Base-by-base conservation (phyloP, 2,329 filamentous ascomycete genomes). In the Colletotrichum siamense region DNA sequence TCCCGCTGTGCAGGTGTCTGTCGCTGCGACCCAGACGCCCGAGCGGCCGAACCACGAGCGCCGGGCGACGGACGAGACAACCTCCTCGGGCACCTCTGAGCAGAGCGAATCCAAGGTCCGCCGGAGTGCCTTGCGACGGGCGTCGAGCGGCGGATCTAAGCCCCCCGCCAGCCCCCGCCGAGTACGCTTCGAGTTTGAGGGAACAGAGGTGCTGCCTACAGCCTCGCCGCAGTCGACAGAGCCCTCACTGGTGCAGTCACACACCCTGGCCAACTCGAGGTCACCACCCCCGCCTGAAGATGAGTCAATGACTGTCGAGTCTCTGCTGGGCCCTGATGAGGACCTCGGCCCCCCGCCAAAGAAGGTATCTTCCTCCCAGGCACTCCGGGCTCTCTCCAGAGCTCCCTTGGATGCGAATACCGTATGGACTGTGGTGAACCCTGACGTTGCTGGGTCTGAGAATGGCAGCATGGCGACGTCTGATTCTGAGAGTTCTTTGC, bases 131-230 rank as follows among this genome's bases (percentile, higher is more conserved):
- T 82, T 93, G 73, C 89, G 92, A 73, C 87, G 91, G 65, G 88
- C 89, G 2, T 91, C 89, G 8, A 91, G 88, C 79, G 44, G 44
- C 44, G 77, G 77, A 49, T 87, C 89, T 30, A 88, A 86, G 66
- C 87, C 88, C 69, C 84, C 83, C 8, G 86, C 87, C 59, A 92
- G 91, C 79, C 91, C 90, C n/a, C 88, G 91, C 34, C 88, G 91
- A 75, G 92, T 93, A 73, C 91, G 92, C 64, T 93, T 93, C 78
- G 89, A 92, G 49, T 89, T 93, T 62, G 88, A 88, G 81, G 91
- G 91, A 69, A 85, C 88, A 78, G 91, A 93, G 80, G 90, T 94
- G 44, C 84, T 92, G 73, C 91, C 92, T 24, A 92, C 91, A 62
- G 85, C 88, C 30, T 92, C 91, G 26, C 91, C 91, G 63, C 86